A percentile compares a stretch with the other conserved stretches of the same genome.
These are phyloP conservation scores for Podila horticola DNA, from an alignment of 192 early-diverging fungal genomes.

Conservation along the genomic window DNA sequence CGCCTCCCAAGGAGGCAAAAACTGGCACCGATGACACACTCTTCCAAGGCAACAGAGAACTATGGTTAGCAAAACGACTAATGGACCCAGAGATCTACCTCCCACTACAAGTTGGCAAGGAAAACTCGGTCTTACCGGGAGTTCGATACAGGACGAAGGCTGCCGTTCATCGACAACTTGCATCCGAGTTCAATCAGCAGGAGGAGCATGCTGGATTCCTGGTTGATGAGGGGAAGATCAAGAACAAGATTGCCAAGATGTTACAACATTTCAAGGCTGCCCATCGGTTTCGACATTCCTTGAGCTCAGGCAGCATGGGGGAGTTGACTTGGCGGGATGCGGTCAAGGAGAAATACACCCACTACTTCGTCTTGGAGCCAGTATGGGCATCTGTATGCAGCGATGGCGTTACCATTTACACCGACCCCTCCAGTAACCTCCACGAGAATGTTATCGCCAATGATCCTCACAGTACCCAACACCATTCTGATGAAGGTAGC, in stretches of 20 bases:
- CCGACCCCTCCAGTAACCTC: background rate
- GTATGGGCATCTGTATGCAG: conserved; percentile 8
- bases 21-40: conserved; percentile 3
- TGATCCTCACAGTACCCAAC: background rate
- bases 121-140: background rate
- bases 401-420: background rate
- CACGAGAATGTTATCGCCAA: too few species aligned
- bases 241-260: conserved; percentile 19
- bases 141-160: background rate
- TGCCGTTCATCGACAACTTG: conserved; percentile 11
- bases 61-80: conserved; percentile 12
- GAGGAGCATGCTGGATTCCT: conserved; percentile 12
- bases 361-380: conserved; percentile 12
- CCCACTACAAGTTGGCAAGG: conserved; percentile 8
- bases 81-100: conserved; percentile 5
- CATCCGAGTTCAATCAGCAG: conserved; percentile 11
- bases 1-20: background rate
- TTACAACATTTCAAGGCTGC: conserved; percentile 6
- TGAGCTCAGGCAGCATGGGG: background rate
- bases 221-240: conserved; percentile 9
- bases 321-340: conserved; percentile 9
- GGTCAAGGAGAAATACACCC: conserved; percentile 1
- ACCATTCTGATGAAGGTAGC: background rate
- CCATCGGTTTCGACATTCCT: conserved; percentile 6
- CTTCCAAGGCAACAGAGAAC: conserved; percentile 12